phyloP scores from a whole-genome alignment of 495 filamentous ascomycete species.

The Penicillium egyptiacum region DNA sequence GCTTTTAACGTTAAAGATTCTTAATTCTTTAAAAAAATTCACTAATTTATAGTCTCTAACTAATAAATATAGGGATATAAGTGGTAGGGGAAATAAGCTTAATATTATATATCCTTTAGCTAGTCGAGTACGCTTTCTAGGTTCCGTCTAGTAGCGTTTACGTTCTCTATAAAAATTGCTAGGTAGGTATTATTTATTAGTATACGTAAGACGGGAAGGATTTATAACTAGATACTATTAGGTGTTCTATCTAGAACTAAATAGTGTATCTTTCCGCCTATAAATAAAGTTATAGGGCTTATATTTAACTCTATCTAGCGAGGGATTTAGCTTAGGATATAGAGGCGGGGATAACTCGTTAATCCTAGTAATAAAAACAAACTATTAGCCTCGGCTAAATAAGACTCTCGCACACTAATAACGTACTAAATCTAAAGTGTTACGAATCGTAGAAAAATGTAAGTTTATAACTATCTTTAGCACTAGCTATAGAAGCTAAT shows the following conservation, averaged over 20 bases:
- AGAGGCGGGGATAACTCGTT: conserved; percentile 34
- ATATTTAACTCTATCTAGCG: conserved; percentile 30
- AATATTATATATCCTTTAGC: conserved; percentile 35
- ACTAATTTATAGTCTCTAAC: too few species aligned
- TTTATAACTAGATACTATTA: conserved; percentile 27
- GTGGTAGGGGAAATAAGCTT: conserved; percentile 5
- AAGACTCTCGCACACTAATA: conserved; percentile 4
- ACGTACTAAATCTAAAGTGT: conserved; percentile 34
- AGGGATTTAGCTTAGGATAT: conserved; percentile 28
- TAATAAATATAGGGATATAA: too few species aligned
- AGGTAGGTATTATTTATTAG: conserved; percentile 23
- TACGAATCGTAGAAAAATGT: conserved; percentile 36
- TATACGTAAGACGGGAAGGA: conserved; percentile 14
- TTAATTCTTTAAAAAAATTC: too few species aligned
- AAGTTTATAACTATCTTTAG: conserved; percentile 34
- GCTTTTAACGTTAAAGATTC: too few species aligned
- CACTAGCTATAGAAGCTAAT: conserved; percentile 20
- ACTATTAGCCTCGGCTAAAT: conserved; percentile 8
- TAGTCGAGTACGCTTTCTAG: conserved; percentile 24
- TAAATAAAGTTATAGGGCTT: conserved; percentile 36
- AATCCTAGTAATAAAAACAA: conserved; percentile 16
- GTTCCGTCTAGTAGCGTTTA: conserved; percentile 25
- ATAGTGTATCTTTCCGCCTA: conserved; percentile 34
- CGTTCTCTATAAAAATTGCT: conserved; percentile 32
- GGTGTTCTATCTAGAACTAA: conserved; percentile 33